Evolutionary conservation across 1,284 basidiomycete species (phyloP).

Genomic region (Apiotrichum veenhuisii): DNA sequence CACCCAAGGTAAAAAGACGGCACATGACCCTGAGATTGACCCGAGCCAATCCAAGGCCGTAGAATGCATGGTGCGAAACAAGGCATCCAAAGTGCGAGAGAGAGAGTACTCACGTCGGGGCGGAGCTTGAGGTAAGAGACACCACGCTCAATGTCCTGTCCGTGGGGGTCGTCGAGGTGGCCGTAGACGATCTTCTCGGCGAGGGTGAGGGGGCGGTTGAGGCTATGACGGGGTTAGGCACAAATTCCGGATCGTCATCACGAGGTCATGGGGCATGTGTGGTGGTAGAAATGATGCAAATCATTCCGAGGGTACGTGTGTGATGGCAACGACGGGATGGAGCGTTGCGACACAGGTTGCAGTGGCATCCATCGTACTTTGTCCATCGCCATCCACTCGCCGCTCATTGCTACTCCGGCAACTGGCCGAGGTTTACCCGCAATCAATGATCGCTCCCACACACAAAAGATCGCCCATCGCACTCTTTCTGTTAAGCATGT

Average conservation of each 20-base stretch:
- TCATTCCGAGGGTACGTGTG: no score
- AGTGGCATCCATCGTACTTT: no score
- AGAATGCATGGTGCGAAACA: neutral
- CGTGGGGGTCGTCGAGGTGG: constrained; percentile 89
- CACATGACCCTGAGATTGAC: neutral
- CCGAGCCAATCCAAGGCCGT: neutral
- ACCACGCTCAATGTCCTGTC: constrained; percentile 83
- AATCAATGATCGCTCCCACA: neutral
- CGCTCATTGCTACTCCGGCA: neutral
- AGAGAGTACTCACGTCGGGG: constrained; percentile 69
- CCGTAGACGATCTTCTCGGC: constrained; percentile 99
- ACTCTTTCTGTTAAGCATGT: neutral
- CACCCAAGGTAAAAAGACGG: neutral
- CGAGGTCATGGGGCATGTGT: neutral
- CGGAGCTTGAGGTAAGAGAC: constrained; percentile 91
- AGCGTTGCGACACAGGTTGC: no score
- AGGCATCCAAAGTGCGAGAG: neutral
- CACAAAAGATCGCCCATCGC: neutral
- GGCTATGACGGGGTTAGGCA: constrained; percentile 53
- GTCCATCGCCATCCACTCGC: neutral
- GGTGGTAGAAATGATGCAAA: no score
- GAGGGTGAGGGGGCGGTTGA: constrained; percentile 88
- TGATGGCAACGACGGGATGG: no score
- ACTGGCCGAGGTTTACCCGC: neutral
- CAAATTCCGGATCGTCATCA: neutral